Evolutionary conservation across 306 rosid species (phyloP).

Genomic region (Sechiopsis laciniata): DNA sequence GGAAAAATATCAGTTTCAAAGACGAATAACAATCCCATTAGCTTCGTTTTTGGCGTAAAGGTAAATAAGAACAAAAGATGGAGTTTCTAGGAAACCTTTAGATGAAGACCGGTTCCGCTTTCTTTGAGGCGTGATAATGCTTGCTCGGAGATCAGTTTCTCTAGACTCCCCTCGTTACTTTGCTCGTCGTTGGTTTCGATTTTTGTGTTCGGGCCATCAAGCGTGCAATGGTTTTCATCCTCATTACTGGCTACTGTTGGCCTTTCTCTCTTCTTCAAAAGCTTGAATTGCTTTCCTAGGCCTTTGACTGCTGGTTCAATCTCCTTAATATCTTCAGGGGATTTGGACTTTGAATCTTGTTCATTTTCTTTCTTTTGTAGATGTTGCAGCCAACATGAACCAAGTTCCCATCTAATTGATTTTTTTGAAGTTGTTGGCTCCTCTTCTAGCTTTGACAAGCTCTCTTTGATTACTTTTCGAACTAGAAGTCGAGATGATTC

Average conservation of each 20-base stretch:
- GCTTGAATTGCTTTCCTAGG: constrained; percentile 79
- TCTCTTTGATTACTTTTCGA: constrained; percentile 49
- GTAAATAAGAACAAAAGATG: neutral
- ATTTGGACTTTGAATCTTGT: constrained; percentile 33
- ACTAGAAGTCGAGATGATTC: constrained; percentile 44
- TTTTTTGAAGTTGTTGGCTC: constrained; percentile 39
- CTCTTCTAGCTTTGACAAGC: constrained; percentile 44
- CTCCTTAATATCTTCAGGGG: constrained; percentile 31
- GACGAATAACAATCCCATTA: neutral
- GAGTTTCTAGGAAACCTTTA: constrained; percentile 46
- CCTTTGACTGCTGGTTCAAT: constrained; percentile 66
- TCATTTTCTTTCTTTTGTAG: constrained; percentile 64
- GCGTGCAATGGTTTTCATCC: constrained; percentile 37
- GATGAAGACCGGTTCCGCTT: constrained; percentile 77
- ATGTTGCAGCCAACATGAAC: constrained; percentile 94
- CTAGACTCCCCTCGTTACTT: constrained; percentile 40
- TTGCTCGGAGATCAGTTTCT: constrained; percentile 54
- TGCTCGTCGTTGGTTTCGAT: constrained; percentile 35
- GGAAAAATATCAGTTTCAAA: neutral
- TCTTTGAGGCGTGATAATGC: constrained; percentile 61
- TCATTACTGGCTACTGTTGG: constrained; percentile 21
- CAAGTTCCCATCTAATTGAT: constrained; percentile 88
- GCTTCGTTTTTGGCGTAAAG: neutral
- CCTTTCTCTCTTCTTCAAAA: constrained; percentile 74
- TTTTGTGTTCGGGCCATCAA: constrained; percentile 22